Conservation (phyloP, 805 yeast species). For the Candida maltosa region DNA sequence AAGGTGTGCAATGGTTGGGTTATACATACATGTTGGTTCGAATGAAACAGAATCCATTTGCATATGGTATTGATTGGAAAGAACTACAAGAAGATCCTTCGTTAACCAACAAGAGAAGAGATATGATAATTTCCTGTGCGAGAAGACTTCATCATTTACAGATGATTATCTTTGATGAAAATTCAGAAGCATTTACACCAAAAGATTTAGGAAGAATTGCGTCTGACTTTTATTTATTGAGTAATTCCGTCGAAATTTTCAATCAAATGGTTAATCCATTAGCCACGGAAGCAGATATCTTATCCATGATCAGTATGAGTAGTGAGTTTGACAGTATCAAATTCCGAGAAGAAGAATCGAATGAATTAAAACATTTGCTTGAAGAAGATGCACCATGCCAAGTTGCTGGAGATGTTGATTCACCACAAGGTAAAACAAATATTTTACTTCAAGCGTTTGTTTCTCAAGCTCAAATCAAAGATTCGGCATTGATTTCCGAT, state of each 20-base stretch:
- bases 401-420: constrained; percentile 69
- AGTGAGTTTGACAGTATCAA: constrained; percentile 90
- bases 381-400: constrained; percentile 74
- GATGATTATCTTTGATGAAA: constrained; percentile 90
- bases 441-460: constrained; percentile 84
- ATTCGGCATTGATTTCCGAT: constrained; percentile 82
- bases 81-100: constrained; percentile 82
- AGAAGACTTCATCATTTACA: constrained; percentile 79
- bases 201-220: constrained; percentile 94
- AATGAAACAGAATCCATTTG: constrained; percentile 91
- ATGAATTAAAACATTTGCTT: constrained; percentile 61
- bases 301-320: constrained; percentile 87
- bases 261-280: constrained; percentile 78
- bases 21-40: constrained; percentile 92
- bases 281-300: constrained; percentile 89
- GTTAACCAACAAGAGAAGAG: constrained; percentile 67
- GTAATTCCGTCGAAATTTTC: constrained; percentile 84
- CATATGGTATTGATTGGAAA: constrained; percentile 87
- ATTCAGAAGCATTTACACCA: constrained; percentile 71
- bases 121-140: constrained; percentile 78
- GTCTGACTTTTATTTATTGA: constrained; percentile 84
- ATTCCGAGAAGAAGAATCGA: constrained; percentile 81
- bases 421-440: constrained; percentile 84
- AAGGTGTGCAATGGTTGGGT: constrained; percentile 97
- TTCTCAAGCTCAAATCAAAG: constrained; percentile 68